phyloP scores from a whole-genome alignment of 2,329 filamentous ascomycete genomes.

The Alternaria gaisen region DNA sequence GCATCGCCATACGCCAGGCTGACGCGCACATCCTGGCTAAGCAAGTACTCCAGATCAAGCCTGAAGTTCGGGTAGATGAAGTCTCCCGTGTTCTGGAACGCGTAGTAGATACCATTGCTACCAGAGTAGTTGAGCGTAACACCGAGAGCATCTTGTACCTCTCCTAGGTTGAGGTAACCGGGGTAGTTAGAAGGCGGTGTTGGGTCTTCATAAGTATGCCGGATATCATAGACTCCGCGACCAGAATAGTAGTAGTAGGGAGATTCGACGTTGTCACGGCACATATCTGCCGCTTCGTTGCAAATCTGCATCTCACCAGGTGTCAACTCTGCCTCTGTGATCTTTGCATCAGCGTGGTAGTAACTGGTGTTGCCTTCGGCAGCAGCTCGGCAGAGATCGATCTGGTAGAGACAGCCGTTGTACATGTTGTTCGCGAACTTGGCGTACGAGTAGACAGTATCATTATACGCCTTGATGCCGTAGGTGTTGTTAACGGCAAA shows the following conservation, averaged over 20 bases:
- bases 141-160: constrained; percentile 68
- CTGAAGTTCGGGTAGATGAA: constrained; percentile 69
- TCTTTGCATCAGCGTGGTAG: constrained; percentile 26
- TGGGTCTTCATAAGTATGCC: constrained; percentile 64
- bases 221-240: constrained; percentile 61
- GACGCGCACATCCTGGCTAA: constrained; percentile 51
- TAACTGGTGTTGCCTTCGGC: constrained; percentile 44
- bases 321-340: constrained; percentile 38
- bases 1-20: constrained; percentile 48
- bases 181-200: constrained; percentile 62
- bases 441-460: constrained; percentile 67
- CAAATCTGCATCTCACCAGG: constrained; percentile 56
- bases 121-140: constrained; percentile 68
- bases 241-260: constrained; percentile 65
- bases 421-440: constrained; percentile 62
- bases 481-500: constrained; percentile 66
- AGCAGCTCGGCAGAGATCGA: constrained; percentile 62
- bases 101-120: constrained; percentile 60
- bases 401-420: constrained; percentile 59
- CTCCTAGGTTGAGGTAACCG: constrained; percentile 66
- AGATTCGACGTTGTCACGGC: constrained; percentile 64
- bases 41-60: constrained; percentile 53
- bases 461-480: constrained; percentile 63
- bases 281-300: constrained; percentile 63
- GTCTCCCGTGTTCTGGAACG: constrained; percentile 61